Conservation (phyloP, 768 basidiomycete genomes). For the Tricholoma saponaceum region DNA sequence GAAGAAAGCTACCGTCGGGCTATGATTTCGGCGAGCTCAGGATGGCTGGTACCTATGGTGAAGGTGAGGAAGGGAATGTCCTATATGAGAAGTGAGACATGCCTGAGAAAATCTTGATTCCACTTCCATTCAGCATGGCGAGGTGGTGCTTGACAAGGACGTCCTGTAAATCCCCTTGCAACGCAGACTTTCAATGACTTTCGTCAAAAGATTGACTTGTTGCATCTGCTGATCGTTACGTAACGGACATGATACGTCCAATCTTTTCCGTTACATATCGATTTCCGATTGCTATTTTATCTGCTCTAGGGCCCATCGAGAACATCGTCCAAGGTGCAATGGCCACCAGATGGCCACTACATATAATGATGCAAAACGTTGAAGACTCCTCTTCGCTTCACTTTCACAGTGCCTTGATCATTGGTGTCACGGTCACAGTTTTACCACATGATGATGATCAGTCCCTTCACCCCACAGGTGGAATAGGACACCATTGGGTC, state of each 20-base stretch:
- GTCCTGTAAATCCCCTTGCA: no score
- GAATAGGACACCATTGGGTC: neutral
- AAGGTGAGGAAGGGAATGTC: neutral
- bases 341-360: no score
- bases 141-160: neutral
- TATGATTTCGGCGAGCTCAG: slow-evolving; percentile 91
- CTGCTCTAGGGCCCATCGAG: neutral
- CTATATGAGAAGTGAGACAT: slow-evolving; percentile 6
- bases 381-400: neutral
- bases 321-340: no score
- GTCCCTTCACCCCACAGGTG: no score
- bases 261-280: no score
- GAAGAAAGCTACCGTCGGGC: slow-evolving; percentile 68
- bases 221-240: neutral
- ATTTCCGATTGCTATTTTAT: neutral
- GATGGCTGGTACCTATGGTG: slow-evolving; percentile 83
- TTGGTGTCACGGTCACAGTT: neutral
- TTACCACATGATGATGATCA: neutral
- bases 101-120: slow-evolving; percentile 59
- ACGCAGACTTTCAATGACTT: no score
- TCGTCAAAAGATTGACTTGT: no score
- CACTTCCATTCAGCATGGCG: slow-evolving; percentile 49
- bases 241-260: no score
- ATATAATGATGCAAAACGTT: neutral
- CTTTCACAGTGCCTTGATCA: neutral